These are phyloP conservation scores for Yamadazyma takamatsuzukensis DNA, from an alignment of 805 yeast genomes.

Conservation along the genomic window DNA sequence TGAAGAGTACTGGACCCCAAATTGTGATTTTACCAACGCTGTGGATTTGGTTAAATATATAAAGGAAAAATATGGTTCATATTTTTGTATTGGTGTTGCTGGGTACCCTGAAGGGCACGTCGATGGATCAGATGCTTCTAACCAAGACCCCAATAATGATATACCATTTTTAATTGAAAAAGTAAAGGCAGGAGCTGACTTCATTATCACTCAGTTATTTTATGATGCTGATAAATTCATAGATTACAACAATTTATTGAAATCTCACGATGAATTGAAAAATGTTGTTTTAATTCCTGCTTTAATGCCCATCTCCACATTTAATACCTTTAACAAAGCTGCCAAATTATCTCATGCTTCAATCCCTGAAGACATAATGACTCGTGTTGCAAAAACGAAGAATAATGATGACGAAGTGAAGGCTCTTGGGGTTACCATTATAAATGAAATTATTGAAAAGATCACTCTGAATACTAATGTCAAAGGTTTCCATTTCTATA, in stretches of 20 bases:
- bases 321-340: slow-evolving; percentile 77
- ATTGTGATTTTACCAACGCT: slow-evolving; percentile 68
- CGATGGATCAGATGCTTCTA: slow-evolving; percentile 68
- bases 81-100: slow-evolving; percentile 93
- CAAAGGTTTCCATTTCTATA: slow-evolving; percentile 89
- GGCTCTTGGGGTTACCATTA: slow-evolving; percentile 72
- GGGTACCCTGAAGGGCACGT: slow-evolving; percentile 98
- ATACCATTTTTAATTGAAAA: slow-evolving; percentile 79
- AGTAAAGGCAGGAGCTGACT: slow-evolving; percentile 92
- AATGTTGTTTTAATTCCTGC: slow-evolving; percentile 76
- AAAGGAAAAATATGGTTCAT: slow-evolving; percentile 63
- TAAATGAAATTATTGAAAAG: slow-evolving; percentile 59
- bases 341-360: slow-evolving; percentile 85
- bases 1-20: slow-evolving; percentile 54
- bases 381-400: slow-evolving; percentile 52
- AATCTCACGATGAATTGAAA: slow-evolving; percentile 36
- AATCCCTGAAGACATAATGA: slow-evolving; percentile 58
- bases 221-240: slow-evolving; percentile 81
- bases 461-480: slow-evolving; percentile 50
- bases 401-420: slow-evolving; percentile 76
- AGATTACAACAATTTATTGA: slow-evolving; percentile 54
- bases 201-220: slow-evolving; percentile 85
- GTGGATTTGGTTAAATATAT: slow-evolving; percentile 85
- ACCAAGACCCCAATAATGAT: slow-evolving; percentile 67
- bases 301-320: slow-evolving; percentile 86